Percentiles rank a stretch among this genome's conserved stretches.
phyloP scores from a whole-genome alignment of 169 alveolate genomes.

The Prorocentrum cordatum region DNA sequence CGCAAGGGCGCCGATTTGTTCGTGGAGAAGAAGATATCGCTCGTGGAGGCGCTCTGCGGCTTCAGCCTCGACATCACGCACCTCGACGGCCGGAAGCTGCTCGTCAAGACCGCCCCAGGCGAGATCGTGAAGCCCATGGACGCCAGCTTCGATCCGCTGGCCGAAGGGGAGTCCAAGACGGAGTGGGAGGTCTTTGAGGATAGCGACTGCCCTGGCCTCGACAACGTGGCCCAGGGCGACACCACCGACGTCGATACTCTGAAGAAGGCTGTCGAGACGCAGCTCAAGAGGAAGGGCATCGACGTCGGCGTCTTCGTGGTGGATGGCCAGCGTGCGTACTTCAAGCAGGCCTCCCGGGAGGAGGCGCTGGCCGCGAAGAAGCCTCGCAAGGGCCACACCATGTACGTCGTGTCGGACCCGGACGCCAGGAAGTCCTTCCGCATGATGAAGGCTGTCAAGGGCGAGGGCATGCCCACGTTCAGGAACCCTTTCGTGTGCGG shows the following conservation, averaged over 20 bases:
- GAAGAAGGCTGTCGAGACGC: constrained; percentile 31
- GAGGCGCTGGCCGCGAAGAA: constrained; percentile 29
- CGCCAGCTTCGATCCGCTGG: constrained; percentile 56
- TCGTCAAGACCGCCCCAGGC: constrained; percentile 33
- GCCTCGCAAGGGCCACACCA: neutral
- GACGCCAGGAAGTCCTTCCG: constrained; percentile 63
- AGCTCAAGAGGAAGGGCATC: constrained; percentile 50
- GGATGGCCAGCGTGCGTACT: constrained; percentile 55
- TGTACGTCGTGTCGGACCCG: constrained; percentile 34
- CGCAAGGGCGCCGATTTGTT: constrained; percentile 63
- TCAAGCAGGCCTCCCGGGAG: constrained; percentile 61
- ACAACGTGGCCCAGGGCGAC: constrained; percentile 62
- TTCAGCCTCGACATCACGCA: constrained; percentile 58
- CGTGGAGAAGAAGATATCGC: constrained; percentile 36
- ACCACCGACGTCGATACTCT: constrained; percentile 57
- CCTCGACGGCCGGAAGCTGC: constrained; percentile 62
- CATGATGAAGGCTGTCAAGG: constrained; percentile 68
- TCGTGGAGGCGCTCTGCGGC: constrained; percentile 64
- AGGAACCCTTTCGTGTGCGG: constrained; percentile 64
- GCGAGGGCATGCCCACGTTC: constrained; percentile 62
- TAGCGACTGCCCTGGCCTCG: constrained; percentile 42
- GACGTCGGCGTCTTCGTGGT: constrained; percentile 67
- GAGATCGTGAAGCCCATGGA: constrained; percentile 64
- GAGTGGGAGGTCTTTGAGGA: constrained; percentile 62
- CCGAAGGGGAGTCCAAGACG: constrained; percentile 24